Percentiles rank a stretch among this genome's conserved stretches.
Conservation (phyloP, 176 grass and related monocot species). For the Sorghum bicolor region Sorghum_bicolor_NCBIv3 NC_012872.2:4775501-4776000, state of each 20-base stretch:
- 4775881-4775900: no score
- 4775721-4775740: not conserved
- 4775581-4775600: not conserved
- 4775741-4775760: slow-evolving; percentile 28
- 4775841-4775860: not conserved
- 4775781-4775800: not conserved
- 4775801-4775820: not conserved
- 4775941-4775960: slow-evolving; percentile 22
- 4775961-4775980: slow-evolving; percentile 21
- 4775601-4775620: not conserved
- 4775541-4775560: not conserved
- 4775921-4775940: not conserved
- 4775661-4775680: slow-evolving; percentile 16
- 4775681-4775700: slow-evolving; percentile 2
- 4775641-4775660: slow-evolving; percentile 23
- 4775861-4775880: no score
- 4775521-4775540: not conserved
- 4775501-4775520: not conserved
- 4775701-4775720: not conserved
- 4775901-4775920: not conserved
- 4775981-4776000: slow-evolving; percentile 35
- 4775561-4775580: not conserved
- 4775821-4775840: not conserved
- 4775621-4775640: not conserved
- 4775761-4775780: slow-evolving; percentile 1